Evolutionary conservation across 352 stramenopile genomes (phyloP).

Genomic region (Globisporangium paddicum): DNA sequence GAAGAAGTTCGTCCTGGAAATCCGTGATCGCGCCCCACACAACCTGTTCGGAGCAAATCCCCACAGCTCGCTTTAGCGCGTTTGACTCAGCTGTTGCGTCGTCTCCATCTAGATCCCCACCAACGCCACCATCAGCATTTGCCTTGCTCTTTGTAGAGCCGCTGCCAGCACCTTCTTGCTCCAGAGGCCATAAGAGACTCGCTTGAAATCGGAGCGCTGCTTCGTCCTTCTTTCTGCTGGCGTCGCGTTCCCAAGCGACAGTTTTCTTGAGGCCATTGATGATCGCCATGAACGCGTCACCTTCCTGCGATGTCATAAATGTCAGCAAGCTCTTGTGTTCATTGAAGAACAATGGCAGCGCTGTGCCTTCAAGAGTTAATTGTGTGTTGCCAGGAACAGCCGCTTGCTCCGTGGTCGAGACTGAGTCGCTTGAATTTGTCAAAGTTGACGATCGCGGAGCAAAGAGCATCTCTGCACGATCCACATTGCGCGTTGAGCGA

Average conservation of each 20-base stretch:
- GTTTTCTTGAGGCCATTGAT: conserved; percentile 45
- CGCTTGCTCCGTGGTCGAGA: not conserved
- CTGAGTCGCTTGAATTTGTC: not conserved
- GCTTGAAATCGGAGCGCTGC: conserved; percentile 63
- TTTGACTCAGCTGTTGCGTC: not conserved
- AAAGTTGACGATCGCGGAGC: conserved; percentile 16
- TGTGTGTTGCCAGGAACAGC: not conserved
- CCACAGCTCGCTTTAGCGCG: conserved; percentile 11
- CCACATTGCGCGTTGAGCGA: conserved; percentile 17
- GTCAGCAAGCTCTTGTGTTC: conserved; percentile 46
- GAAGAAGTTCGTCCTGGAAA: conserved; percentile 56
- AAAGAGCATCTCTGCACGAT: conserved; percentile 63
- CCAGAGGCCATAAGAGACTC: conserved; percentile 61
- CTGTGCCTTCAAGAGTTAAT: conserved; percentile 32
- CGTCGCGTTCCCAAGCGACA: conserved; percentile 59
- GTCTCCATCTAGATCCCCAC: not conserved
- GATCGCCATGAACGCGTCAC: conserved; percentile 45
- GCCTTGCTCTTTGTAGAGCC: not conserved
- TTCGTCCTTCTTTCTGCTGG: conserved; percentile 55
- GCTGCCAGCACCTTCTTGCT: conserved; percentile 9
- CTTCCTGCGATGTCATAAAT: conserved; percentile 40
- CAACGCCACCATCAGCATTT: conserved; percentile 1
- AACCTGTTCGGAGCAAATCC: conserved; percentile 78
- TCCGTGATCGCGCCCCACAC: conserved; percentile 66
- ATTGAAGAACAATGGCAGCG: conserved; percentile 45